A percentile compares a stretch with the other conserved stretches of the same genome.
These are phyloP conservation scores for Solanum peruvianum DNA, from an alignment of 257 asterid species.

Conservation along the genomic window DNA sequence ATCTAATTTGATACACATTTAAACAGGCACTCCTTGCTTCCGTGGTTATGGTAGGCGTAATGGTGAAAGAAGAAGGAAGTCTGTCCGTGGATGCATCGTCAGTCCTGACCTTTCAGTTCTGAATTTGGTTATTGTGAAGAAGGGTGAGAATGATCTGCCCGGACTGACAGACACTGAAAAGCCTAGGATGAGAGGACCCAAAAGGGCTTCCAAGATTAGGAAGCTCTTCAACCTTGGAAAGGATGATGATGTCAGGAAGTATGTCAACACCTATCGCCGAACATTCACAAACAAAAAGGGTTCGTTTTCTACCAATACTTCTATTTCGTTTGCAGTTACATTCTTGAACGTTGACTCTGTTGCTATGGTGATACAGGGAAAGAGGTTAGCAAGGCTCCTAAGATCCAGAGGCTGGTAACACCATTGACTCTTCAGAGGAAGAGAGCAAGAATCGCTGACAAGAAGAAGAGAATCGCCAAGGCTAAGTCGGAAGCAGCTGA, in stretches of 20 bases:
- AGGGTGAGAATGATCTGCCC: neutral
- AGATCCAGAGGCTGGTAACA: neutral
- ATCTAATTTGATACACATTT: neutral
- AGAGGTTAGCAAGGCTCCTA: neutral
- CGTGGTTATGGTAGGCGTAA: neutral
- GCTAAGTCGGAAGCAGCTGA: neutral
- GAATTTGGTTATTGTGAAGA: constrained; percentile 1
- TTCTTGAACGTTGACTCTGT: neutral
- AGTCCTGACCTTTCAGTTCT: constrained; percentile 1
- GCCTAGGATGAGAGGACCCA: constrained; percentile 1
- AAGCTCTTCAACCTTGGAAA: neutral
- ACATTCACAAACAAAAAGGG: neutral
- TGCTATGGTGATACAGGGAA: neutral
- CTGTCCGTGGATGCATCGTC: neutral
- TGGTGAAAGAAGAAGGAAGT: neutral
- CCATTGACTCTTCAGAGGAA: constrained; percentile 2
- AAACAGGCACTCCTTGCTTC: constrained; percentile 2
- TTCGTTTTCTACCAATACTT: neutral
- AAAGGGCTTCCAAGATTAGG: constrained; percentile 1
- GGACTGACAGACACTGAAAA: constrained; percentile 1
- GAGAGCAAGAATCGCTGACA: neutral
- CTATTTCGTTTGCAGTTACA: neutral
- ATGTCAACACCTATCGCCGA: neutral
- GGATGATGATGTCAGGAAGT: neutral
- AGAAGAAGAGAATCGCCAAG: constrained; percentile 2